Conservation (phyloP, 192 early-diverging fungal species). For the Coemansia sp. region DNA sequence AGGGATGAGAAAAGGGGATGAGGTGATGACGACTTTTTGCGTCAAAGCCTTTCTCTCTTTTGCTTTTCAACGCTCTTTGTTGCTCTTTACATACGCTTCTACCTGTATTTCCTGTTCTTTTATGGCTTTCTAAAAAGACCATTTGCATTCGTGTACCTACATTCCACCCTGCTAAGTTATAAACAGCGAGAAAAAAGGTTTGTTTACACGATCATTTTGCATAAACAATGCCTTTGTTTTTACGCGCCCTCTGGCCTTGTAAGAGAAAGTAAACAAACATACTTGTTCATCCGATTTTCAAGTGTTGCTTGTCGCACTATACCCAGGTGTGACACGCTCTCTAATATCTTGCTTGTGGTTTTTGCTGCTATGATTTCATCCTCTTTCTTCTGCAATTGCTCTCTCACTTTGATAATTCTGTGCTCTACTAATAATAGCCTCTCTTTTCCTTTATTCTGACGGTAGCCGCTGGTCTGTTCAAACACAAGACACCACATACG, state of each 20-base stretch:
- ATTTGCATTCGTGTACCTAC: too few relatives aligned
- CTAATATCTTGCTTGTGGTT: too few relatives aligned
- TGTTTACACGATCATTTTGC: neutral
- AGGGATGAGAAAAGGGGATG: neutral
- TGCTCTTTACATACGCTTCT: too few relatives aligned
- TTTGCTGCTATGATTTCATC: neutral
- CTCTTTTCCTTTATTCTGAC: constrained; percentile 2
- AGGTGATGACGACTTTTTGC: too few relatives aligned
- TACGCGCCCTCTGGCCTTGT: neutral
- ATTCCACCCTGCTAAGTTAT: neutral
- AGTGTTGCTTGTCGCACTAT: too few relatives aligned
- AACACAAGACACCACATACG: neutral
- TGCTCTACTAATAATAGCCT: neutral
- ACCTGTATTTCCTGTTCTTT: neutral
- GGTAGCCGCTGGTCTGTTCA: constrained; percentile 5
- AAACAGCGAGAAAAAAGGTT: neutral
- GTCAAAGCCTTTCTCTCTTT: too few relatives aligned
- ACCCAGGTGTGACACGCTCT: neutral
- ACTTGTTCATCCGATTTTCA: too few relatives aligned
- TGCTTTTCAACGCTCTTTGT: too few relatives aligned
- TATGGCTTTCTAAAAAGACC: neutral
- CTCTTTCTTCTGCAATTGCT: neutral
- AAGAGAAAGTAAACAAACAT: too few relatives aligned
- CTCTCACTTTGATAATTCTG: neutral
- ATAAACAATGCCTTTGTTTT: neutral